Conservation (phyloP, 345 rosid genomes). For the Brassica nigra region DNA sequence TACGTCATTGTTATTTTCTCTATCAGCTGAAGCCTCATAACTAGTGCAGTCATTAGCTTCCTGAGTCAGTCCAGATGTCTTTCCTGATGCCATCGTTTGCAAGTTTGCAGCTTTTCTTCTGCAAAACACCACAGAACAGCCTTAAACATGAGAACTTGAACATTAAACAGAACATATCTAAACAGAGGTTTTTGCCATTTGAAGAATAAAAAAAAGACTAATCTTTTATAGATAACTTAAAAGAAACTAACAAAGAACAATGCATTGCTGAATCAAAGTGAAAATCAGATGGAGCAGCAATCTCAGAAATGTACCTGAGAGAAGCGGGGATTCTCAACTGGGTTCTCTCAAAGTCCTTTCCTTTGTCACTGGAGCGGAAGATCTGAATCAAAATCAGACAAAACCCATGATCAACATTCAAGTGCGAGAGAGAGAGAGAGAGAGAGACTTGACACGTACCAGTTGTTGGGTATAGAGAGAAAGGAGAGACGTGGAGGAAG, state of each 20-base stretch:
- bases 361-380: conserved; percentile 9
- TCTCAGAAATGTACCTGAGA: conserved; percentile 26
- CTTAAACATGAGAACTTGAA: neutral
- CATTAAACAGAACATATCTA: conserved; percentile 3
- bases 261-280: neutral
- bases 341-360: conserved; percentile 15
- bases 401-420: neutral
- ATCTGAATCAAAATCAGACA: conserved; percentile 34
- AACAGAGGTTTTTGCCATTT: neutral
- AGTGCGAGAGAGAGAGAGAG: neutral
- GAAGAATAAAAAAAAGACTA: neutral
- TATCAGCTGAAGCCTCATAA: neutral
- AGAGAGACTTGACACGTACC: conserved; percentile 20
- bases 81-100: conserved; percentile 36
- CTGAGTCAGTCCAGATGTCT: conserved; percentile 34
- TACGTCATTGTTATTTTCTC: conserved; percentile 44
- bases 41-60: conserved; percentile 34
- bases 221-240: too few species aligned
- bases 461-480: conserved; percentile 8
- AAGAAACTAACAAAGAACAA: too few species aligned
- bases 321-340: conserved; percentile 23
- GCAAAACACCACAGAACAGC: conserved; percentile 10
- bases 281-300: neutral
- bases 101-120: conserved; percentile 33
- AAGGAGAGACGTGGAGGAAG: conserved; percentile 30